A percentile compares a stretch with the other conserved stretches of the same genome.
phyloP scores from a whole-genome alignment of 805 yeast genomes.

The Naumovozyma baii region DNA sequence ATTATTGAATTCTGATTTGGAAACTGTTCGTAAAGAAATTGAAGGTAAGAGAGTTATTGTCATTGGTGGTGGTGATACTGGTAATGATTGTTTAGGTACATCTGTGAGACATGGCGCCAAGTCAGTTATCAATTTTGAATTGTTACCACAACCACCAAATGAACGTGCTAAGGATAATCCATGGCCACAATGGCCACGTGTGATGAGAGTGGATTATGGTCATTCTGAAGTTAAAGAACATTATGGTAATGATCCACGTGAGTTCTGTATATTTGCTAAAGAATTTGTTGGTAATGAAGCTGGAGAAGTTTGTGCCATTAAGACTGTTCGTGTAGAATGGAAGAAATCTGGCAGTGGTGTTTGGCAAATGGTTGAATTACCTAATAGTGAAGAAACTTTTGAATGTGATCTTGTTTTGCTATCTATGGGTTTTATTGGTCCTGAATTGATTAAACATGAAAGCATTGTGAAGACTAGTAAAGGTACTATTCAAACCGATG shows the following conservation, averaged over 20 bases:
- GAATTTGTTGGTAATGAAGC: conserved; percentile 92
- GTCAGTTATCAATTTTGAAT: conserved; percentile 87
- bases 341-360: conserved; percentile 90
- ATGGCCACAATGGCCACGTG: conserved; percentile 99
- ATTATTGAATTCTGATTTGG: conserved; percentile 69
- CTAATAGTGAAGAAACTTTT: conserved; percentile 88
- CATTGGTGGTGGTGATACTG: conserved; percentile 99
- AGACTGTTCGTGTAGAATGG: conserved; percentile 97
- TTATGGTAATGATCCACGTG: conserved; percentile 96
- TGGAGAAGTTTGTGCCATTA: conserved; percentile 90
- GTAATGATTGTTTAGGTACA: conserved; percentile 97
- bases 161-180: conserved; percentile 89
- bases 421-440: conserved; percentile 97
- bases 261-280: conserved; percentile 88
- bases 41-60: conserved; percentile 88
- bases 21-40: conserved; percentile 57
- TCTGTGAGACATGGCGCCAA: conserved; percentile 95
- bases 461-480: conserved; percentile 52
- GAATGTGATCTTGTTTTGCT: conserved; percentile 88
- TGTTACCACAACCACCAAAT: conserved; percentile 84
- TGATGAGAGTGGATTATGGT: conserved; percentile 96
- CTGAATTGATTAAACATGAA: conserved; percentile 67
- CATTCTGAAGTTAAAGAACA: conserved; percentile 91
- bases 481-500: conserved; percentile 61
- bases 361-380: conserved; percentile 98